A percentile compares a stretch with the other conserved stretches of the same genome.
These are phyloP conservation scores for Aureobasidium uvarum DNA, from an alignment of 2,329 filamentous ascomycete species.

Conservation along the genomic window DNA sequence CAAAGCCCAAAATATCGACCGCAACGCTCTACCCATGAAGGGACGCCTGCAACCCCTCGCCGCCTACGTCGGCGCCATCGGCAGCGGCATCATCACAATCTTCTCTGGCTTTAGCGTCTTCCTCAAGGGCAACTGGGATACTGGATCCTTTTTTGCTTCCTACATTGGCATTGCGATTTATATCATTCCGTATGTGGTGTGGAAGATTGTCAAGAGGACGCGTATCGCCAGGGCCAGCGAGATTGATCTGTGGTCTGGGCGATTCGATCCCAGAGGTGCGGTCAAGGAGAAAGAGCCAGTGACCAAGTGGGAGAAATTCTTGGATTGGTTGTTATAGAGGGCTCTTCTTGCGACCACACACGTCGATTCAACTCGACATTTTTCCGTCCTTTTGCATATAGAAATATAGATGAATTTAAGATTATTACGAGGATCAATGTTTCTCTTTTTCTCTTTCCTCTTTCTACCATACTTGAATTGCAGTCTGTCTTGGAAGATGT, in stretches of 20 bases:
- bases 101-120: conserved; percentile 37
- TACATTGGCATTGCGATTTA: conserved; percentile 45
- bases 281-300: conserved; percentile 11
- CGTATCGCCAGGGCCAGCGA: conserved; percentile 35
- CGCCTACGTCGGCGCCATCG: conserved; percentile 30
- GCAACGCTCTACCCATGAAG: conserved; percentile 39
- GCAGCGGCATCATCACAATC: conserved; percentile 34
- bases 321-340: conserved; percentile 25
- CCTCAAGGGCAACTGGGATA: conserved; percentile 41
- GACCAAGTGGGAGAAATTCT: conserved; percentile 22
- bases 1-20: conserved; percentile 41
- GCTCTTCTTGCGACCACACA: background rate
- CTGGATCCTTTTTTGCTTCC: conserved; percentile 42
- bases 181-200: conserved; percentile 43
- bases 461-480: too few relatives aligned
- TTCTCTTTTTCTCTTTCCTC: background rate
- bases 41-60: conserved; percentile 43
- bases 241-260: conserved; percentile 36
- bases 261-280: conserved; percentile 8
- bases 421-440: background rate
- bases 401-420: background rate
- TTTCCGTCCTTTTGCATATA: background rate
- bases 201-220: conserved; percentile 44
- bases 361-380: conserved; percentile 19
- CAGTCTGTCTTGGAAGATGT: too few relatives aligned